Evolutionary conservation across 2,329 filamentous ascomycete genomes (phyloP).

Genomic region (Fusarium torreyae): DNA sequence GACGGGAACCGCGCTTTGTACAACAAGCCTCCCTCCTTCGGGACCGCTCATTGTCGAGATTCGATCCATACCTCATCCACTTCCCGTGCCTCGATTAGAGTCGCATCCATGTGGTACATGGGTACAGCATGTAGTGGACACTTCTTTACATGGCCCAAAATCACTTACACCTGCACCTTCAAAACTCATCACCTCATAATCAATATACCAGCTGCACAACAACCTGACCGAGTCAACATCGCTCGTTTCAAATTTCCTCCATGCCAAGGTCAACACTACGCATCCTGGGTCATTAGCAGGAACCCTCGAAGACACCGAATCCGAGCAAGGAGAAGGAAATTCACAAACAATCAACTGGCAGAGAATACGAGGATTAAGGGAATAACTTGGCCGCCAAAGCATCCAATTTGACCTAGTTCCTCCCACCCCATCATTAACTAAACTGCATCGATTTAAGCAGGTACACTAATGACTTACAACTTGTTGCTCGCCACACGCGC

Average conservation of each 20-base stretch:
- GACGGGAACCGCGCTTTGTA: constrained; percentile 34
- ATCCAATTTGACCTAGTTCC: constrained; percentile 19
- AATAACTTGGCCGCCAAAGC: constrained; percentile 26
- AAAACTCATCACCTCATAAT: not conserved
- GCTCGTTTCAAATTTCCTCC: not conserved
- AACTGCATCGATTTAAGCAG: constrained; percentile 28
- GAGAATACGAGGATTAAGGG: constrained; percentile 40
- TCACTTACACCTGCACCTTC: constrained; percentile 15
- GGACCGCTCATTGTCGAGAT: constrained; percentile 38
- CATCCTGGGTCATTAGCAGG: constrained; percentile 5
- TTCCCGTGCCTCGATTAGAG: constrained; percentile 46
- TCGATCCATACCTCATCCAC: constrained; percentile 45
- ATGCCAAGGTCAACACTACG: not conserved
- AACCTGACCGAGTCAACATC: not conserved
- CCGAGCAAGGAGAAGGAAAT: constrained; percentile 40
- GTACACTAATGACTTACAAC: constrained; percentile 24
- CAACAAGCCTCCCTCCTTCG: constrained; percentile 28
- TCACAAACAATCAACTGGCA: constrained; percentile 16
- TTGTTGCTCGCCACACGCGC: constrained; percentile 31
- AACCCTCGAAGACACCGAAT: constrained; percentile 22
- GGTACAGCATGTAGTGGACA: constrained; percentile 16
- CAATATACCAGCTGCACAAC: constrained; percentile 6
- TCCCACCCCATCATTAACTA: constrained; percentile 27
- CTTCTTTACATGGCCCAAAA: constrained; percentile 24
- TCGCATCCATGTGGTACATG: constrained; percentile 32